Percentiles rank a stretch among this genome's conserved stretches.
phyloP scores from a whole-genome alignment of 306 rosid genomes.

The Corylus americana region DNA sequence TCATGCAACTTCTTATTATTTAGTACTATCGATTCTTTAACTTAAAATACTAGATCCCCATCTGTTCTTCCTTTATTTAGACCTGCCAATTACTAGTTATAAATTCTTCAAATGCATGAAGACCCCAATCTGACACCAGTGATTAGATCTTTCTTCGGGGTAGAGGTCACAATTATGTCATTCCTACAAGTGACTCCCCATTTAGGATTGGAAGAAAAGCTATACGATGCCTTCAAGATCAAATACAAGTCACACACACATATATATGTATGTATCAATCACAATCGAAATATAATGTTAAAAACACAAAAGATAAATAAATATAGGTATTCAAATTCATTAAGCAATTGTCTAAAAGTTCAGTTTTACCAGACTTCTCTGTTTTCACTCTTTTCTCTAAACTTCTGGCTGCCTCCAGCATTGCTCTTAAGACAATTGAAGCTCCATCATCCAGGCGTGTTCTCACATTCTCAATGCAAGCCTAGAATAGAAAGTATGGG shows the following conservation, averaged over 20 bases:
- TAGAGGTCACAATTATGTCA: too few species aligned
- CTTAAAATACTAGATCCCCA: neutral
- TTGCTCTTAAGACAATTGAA: conserved; percentile 67
- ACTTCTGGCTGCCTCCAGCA: conserved; percentile 66
- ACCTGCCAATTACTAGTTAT: neutral
- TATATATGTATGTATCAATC: neutral
- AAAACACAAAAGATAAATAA: neutral
- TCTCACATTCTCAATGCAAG: conserved; percentile 74
- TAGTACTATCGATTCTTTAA: neutral
- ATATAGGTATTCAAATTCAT: conserved; percentile 15
- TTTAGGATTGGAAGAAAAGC: neutral
- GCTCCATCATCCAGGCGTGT: conserved; percentile 66
- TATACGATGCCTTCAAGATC: neutral
- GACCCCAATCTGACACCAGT: neutral
- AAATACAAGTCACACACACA: neutral
- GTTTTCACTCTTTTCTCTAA: conserved; percentile 62
- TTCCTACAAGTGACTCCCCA: neutral
- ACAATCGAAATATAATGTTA: neutral
- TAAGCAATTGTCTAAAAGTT: conserved; percentile 16
- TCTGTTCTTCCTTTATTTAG: neutral
- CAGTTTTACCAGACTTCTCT: conserved; percentile 61
- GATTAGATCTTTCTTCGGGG: too few species aligned
- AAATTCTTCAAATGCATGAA: neutral
- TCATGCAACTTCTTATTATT: neutral
- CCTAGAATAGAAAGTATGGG: conserved; percentile 41